Evolutionary conservation across 805 yeast genomes (phyloP).

Genomic region (Lachancea sp.): DNA sequence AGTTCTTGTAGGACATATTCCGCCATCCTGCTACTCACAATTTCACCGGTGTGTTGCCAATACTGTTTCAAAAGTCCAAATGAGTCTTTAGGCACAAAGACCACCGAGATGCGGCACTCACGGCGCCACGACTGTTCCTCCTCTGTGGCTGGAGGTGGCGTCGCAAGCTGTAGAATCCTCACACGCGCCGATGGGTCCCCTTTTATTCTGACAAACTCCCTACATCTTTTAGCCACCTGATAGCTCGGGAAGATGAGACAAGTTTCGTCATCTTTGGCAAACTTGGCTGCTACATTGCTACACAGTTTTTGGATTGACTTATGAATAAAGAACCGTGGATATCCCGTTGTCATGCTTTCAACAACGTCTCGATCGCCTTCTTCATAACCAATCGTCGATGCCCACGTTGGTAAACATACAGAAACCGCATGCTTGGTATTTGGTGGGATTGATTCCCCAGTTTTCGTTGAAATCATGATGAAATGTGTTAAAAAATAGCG

Average conservation of each 20-base stretch:
- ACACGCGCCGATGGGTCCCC: conserved; percentile 31
- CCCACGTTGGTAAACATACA: conserved; percentile 94
- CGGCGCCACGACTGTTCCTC: conserved; percentile 54
- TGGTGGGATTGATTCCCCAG: conserved; percentile 85
- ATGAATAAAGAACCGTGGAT: conserved; percentile 80
- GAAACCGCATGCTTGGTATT: conserved; percentile 91
- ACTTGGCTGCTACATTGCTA: conserved; percentile 51
- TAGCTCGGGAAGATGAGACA: conserved; percentile 74
- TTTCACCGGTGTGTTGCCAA: conserved; percentile 98
- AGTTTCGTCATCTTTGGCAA: conserved; percentile 73
- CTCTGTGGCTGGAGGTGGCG: conserved; percentile 56
- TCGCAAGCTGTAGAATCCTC: conserved; percentile 65
- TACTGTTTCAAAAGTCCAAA: conserved; percentile 68
- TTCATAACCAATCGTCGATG: conserved; percentile 85
- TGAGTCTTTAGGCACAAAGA: conserved; percentile 62
- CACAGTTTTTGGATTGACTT: conserved; percentile 52
- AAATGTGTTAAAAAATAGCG: not conserved
- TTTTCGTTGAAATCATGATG: conserved; percentile 25
- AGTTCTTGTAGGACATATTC: conserved; percentile 72
- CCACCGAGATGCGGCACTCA: conserved; percentile 67
- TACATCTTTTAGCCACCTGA: conserved; percentile 73
- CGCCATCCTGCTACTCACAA: conserved; percentile 84
- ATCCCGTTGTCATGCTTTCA: conserved; percentile 72
- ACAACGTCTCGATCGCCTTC: conserved; percentile 83
- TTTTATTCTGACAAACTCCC: conserved; percentile 61